Evolutionary conservation across 2,329 filamentous ascomycete species (phyloP), one percentile per base, ranked within the genome.

Genomic region (Pseudocercospora cruenta): DNA sequence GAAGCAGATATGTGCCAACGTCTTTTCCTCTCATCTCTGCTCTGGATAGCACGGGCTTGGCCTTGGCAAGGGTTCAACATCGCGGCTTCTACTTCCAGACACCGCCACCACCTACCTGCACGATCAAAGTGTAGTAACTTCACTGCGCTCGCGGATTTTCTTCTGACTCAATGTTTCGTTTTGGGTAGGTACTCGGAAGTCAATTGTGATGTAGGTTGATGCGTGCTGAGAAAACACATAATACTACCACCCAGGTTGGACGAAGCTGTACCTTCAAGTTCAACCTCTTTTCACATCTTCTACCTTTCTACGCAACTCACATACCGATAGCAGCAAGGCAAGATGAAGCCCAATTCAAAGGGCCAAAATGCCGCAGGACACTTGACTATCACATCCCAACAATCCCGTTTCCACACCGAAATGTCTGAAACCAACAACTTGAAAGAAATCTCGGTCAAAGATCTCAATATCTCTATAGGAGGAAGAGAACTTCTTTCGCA

Each of bases 401-500:
- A 73, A 47, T 68, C 65, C 33, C 66, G 71, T 9, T 72, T 72
- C 31, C 70, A 73, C 24, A 70, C 69, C 3, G 70, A 73, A 45
- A 68, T 68, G 62, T 63, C 66, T 39, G 70, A 73, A 31, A 60
- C 69, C 53, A 71, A 70, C 39, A 70, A 64, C 51, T 60, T 68
- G 9, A 72, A 71, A 64, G 71, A 71, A 78, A 78, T 82, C 54
- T 70, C 80, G 4, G 69, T 94, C 49, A 90, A 92, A 68, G 90
- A 90, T 55, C 82, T 94, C n/a, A 87, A 83, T 64, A 90, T 94
- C 67, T 85, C 86, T 1, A 86, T 94, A 54, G 82, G 82, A 19
- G 70, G 71, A 19, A 68, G 71, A 76, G 92, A 95, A 76, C 86
- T 96, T 5, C 82, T 96, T 2, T 82, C 82, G 9, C 87, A 90